Base-by-base conservation (phyloP, 2,329 filamentous ascomycete genomes). In the Rhynchosporium graminicola region DNA sequence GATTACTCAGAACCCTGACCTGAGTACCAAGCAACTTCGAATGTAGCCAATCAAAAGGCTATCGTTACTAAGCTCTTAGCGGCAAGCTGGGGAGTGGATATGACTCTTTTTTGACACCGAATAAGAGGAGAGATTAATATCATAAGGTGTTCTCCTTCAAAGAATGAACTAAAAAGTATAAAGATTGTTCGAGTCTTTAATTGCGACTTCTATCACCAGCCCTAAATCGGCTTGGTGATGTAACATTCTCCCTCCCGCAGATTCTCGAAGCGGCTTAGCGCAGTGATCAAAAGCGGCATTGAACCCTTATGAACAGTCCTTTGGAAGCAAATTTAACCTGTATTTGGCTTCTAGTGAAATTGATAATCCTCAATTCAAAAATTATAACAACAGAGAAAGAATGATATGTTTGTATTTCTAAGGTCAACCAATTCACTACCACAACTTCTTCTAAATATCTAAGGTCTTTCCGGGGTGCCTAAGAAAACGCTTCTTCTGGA, bases 11-110 rank as follows among this genome's bases (percentile, higher is more conserved):
- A 50, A 50, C 51, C 33, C 36, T 61, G 46, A 47, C 26, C 36
- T 13, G 42, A 36, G 7, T 7, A 13, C 28, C 59, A 45, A 57
- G 15, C 4, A 43, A 36, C 33, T 36, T 10, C 9, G 33, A 36
- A 36, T 6, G 33, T 3, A 36, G 42, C 64, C 64, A 64, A 63
- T 66, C 61, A 66, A 56, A 40, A 57, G 2, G 15, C n/a, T n/a
- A 4, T n/a, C 38, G 46, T 64, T 62, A 54, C 42, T 62, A 62
- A 65, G 55, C 64, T 60, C 1, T 28, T 29, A 42, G 45, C 28
- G 29, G 13, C 15, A 13, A 20, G n/a, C 29, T 29, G 31, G 13
- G 29, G 28, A 33, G 52, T 7, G 31, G n/a, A 5, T 40, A 42
- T 12, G 26, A 15, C 26, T 55, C n/a, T 7, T 8, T 4, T 26